Conservation (phyloP, 1,284 basidiomycete genomes). For the Prillingera fragicola region DNA sequence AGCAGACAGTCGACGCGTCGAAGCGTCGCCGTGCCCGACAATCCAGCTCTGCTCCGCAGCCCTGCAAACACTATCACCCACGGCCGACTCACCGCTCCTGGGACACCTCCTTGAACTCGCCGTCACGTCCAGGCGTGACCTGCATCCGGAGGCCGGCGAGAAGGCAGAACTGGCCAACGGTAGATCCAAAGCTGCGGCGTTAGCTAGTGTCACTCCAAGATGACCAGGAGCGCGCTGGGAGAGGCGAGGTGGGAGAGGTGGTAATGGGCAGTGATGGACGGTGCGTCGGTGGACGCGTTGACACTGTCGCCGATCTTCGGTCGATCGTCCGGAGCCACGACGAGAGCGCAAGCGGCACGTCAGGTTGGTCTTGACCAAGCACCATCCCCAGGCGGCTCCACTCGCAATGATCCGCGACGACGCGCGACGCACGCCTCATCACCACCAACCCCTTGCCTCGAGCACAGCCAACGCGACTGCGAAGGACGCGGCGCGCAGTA, state of each 20-base stretch:
- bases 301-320: neutral
- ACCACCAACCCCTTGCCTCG: no score
- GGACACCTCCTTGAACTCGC: conserved; percentile 82
- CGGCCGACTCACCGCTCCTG: conserved; percentile 74
- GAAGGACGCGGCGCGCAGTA: no score
- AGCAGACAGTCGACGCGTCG: neutral
- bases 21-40: neutral
- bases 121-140: conserved; percentile 63
- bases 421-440: no score
- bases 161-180: conserved; percentile 94
- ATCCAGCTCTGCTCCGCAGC: neutral
- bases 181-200: conserved; percentile 71
- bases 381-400: no score
- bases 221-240: no score
- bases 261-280: neutral
- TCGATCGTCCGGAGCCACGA: no score
- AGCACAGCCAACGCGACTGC: no score
- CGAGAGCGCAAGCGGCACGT: no score
- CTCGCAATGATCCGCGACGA: no score
- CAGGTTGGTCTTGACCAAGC: no score
- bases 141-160: conserved; percentile 86
- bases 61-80: neutral
- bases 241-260: no score
- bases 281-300: conserved; percentile 4
- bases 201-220: conserved; percentile 3